Evolutionary conservation across 805 yeast species (phyloP).

Genomic region (Sugiyamaella chiloensis): DNA sequence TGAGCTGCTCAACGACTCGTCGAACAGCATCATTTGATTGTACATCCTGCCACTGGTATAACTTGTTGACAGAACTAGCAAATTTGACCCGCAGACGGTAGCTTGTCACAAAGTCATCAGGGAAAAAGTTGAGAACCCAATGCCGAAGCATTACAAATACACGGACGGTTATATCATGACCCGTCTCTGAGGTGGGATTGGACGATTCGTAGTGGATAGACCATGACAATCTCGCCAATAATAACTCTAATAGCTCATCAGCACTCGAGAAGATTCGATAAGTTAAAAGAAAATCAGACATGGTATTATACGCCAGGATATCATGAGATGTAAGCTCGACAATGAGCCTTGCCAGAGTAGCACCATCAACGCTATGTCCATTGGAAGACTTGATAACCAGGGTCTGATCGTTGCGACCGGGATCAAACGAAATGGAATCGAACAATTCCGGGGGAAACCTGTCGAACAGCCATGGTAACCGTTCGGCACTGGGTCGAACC

Average conservation of each 20-base stretch:
- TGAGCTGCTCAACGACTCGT: conserved; percentile 44
- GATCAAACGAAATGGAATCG: conserved; percentile 18
- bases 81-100: conserved; percentile 46
- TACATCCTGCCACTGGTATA: conserved; percentile 29
- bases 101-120: conserved; percentile 71
- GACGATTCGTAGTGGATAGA: conserved; percentile 36
- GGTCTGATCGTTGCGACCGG: conserved; percentile 13
- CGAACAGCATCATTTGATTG: conserved; percentile 24
- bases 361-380: conserved; percentile 14
- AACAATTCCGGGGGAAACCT: conserved; percentile 16
- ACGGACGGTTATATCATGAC: conserved; percentile 67
- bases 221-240: conserved; percentile 71
- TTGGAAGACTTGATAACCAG: conserved; percentile 8
- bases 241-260: conserved; percentile 54
- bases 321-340: conserved; percentile 59
- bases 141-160: conserved; percentile 85
- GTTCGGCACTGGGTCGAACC: not conserved
- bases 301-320: conserved; percentile 67
- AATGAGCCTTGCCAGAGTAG: conserved; percentile 32
- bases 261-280: conserved; percentile 67
- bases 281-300: conserved; percentile 84
- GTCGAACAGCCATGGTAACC: conserved; percentile 9
- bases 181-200: conserved; percentile 40
- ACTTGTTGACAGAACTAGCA: conserved; percentile 36
- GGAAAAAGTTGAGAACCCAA: conserved; percentile 85